Evolutionary conservation across 129 eudicot genomes (phyloP).

Genomic region (Daucus carota): DH1_v3.0 NC_030387.2:5984501-5985000

Average conservation of each 20-base stretch:
- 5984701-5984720: slow-evolving; percentile 62
- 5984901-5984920: slow-evolving; percentile 8
- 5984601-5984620: slow-evolving; percentile 33
- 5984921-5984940: slow-evolving; percentile 51
- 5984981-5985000: slow-evolving; percentile 58
- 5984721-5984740: slow-evolving; percentile 72
- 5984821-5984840: slow-evolving; percentile 44
- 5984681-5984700: slow-evolving; percentile 50
- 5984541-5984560: slow-evolving; percentile 50
- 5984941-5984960: slow-evolving; percentile 86
- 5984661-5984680: slow-evolving; percentile 4
- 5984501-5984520: slow-evolving; percentile 24
- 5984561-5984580: slow-evolving; percentile 56
- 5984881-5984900: slow-evolving; percentile 53
- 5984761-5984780: slow-evolving; percentile 82
- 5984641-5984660: slow-evolving; percentile 23
- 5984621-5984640: slow-evolving; percentile 68
- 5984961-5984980: slow-evolving; percentile 47
- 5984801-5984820: slow-evolving; percentile 9
- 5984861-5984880: slow-evolving; percentile 98
- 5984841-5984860: slow-evolving; percentile 98
- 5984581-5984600: slow-evolving; percentile 59
- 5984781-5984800: slow-evolving; percentile 44
- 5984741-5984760: slow-evolving; percentile 96
- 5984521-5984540: slow-evolving; percentile 31